phyloP scores from a whole-genome alignment of 2,329 filamentous ascomycete genomes.

The Mariannaea sp. region DNA sequence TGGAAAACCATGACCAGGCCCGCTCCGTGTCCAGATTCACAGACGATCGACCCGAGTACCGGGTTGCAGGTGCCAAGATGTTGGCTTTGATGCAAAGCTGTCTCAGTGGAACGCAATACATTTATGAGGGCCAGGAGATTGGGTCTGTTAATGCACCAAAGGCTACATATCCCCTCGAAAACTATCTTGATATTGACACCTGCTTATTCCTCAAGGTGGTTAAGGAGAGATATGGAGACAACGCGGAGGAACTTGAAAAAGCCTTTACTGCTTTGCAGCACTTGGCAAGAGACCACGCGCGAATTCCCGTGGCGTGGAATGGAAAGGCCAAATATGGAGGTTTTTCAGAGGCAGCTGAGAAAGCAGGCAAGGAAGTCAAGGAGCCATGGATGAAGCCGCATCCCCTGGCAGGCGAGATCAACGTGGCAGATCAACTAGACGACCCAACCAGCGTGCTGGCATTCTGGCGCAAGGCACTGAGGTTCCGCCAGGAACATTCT shows the following conservation, averaged over 20 bases:
- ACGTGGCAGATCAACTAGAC: conserved; percentile 59
- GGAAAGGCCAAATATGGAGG: conserved; percentile 40
- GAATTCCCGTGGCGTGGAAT: conserved; percentile 72
- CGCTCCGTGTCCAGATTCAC: conserved; percentile 61
- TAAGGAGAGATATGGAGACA: conserved; percentile 37
- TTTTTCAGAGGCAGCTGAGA: conserved; percentile 45
- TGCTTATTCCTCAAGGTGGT: conserved; percentile 46
- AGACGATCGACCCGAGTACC: conserved; percentile 53
- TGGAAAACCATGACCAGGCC: conserved; percentile 69
- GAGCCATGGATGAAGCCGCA: conserved; percentile 44
- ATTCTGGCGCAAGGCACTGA: conserved; percentile 42
- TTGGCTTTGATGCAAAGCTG: conserved; percentile 58
- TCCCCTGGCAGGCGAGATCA: conserved; percentile 48
- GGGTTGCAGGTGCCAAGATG: conserved; percentile 60
- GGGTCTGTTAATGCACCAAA: conserved; percentile 65
- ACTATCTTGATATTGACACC: conserved; percentile 55
- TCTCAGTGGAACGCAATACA: conserved; percentile 64
- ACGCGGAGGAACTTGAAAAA: conserved; percentile 44
- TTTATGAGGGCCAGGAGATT: conserved; percentile 72
- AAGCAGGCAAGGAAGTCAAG: conserved; percentile 32
- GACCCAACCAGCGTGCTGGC: conserved; percentile 44
- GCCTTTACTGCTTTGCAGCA: conserved; percentile 41
- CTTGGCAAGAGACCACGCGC: conserved; percentile 62
- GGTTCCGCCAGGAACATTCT: conserved; percentile 39
- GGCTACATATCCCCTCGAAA: conserved; percentile 63